Evolutionary conservation across 2,329 filamentous ascomycete genomes (phyloP).

Genomic region (Metarhizium brunneum): DNA sequence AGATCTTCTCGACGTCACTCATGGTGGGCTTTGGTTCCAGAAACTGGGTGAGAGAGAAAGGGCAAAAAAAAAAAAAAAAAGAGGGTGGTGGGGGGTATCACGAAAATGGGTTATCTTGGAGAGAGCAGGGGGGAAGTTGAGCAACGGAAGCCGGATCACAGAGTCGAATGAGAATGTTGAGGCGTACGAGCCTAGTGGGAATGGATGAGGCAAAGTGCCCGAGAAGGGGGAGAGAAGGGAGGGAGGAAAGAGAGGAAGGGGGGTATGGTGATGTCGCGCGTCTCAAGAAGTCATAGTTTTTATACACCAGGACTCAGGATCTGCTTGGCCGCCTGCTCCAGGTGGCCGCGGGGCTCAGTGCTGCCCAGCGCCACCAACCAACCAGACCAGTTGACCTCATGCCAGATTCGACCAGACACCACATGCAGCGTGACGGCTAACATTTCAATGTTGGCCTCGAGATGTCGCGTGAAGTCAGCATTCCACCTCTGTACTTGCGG

Average conservation of each 20-base stretch:
- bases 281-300: not conserved
- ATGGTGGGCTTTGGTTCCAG: slow-evolving; percentile 40
- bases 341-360: not conserved
- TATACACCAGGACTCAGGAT: not conserved
- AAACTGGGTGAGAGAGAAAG: not conserved
- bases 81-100: not conserved
- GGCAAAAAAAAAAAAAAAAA: not conserved
- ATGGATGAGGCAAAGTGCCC: slow-evolving; percentile 9
- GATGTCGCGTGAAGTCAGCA: too few relatives aligned
- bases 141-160: not conserved
- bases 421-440: too few relatives aligned
- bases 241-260: not conserved
- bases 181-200: not conserved
- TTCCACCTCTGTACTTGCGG: too few relatives aligned
- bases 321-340: not conserved
- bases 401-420: too few relatives aligned
- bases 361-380: not conserved
- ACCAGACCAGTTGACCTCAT: not conserved
- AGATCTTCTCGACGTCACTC: slow-evolving; percentile 62
- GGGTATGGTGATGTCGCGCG: not conserved
- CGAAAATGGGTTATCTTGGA: not conserved
- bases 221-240: slow-evolving; percentile 8
- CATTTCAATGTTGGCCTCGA: too few relatives aligned
- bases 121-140: not conserved
- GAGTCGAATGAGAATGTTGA: not conserved